Evolutionary conservation across 208 protist species (phyloP).

Genomic region (Trypanosoma brucei): DNA sequence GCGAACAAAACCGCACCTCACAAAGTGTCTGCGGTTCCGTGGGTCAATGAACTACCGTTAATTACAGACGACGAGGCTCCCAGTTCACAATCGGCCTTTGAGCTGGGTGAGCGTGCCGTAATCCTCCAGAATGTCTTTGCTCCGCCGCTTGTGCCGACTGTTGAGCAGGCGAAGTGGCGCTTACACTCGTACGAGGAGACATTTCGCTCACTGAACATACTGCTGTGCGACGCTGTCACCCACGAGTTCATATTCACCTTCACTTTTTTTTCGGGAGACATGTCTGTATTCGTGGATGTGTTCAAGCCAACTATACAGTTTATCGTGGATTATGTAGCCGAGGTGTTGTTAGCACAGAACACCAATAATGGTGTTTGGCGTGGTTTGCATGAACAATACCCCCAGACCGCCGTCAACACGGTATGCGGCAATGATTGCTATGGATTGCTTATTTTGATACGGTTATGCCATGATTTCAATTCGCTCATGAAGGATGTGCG

Average conservation of each 20-base stretch:
- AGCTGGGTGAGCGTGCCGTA: slow-evolving; percentile 44
- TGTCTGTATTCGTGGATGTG: slow-evolving; percentile 70
- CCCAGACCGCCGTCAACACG: slow-evolving; percentile 40
- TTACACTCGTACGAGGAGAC: slow-evolving; percentile 81
- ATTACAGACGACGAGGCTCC: slow-evolving; percentile 33
- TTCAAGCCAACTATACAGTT: slow-evolving; percentile 77
- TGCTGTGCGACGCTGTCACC: slow-evolving; percentile 76
- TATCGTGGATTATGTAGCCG: slow-evolving; percentile 75
- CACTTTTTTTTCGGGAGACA: slow-evolving; percentile 77
- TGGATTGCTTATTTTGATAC: slow-evolving; percentile 71
- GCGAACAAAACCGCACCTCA: not conserved
- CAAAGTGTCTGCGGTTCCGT: slow-evolving; percentile 17
- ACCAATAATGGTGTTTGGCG: slow-evolving; percentile 24
- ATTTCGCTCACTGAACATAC: slow-evolving; percentile 62
- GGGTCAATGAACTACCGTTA: slow-evolving; percentile 36
- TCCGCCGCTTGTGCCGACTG: slow-evolving; percentile 62
- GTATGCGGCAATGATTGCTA: slow-evolving; percentile 64
- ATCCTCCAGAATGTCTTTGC: slow-evolving; percentile 50
- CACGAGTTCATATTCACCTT: slow-evolving; percentile 89
- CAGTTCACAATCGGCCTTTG: slow-evolving; percentile 20
- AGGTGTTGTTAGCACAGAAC: slow-evolving; percentile 57
- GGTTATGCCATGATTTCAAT: slow-evolving; percentile 74
- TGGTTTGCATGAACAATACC: slow-evolving; percentile 35
- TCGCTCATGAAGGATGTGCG: slow-evolving; percentile 66
- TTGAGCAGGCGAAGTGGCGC: slow-evolving; percentile 49